These are phyloP conservation scores for Aegilops longissima DNA, from an alignment of 176 grass and related monocot species.

Conservation along the genomic window DNA sequence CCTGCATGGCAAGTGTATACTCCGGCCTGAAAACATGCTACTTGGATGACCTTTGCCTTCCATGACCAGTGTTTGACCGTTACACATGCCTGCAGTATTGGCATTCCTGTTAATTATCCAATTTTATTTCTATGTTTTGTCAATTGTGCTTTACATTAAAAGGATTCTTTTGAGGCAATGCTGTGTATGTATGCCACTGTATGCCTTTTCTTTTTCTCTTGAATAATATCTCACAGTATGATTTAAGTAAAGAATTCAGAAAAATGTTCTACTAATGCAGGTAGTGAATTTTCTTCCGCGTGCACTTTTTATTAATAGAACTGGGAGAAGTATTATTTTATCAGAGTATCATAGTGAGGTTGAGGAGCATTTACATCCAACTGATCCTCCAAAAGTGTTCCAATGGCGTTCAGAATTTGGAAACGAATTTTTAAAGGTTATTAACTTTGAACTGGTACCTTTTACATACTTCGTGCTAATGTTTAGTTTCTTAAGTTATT, in stretches of 20 bases:
- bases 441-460: constrained; percentile 30
- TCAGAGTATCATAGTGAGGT: constrained; percentile 66
- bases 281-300: constrained; percentile 77
- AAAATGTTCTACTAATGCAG: constrained; percentile 45
- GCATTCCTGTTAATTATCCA: not conserved
- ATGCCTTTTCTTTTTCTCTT: not conserved
- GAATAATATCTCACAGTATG: not conserved
- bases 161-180: not conserved
- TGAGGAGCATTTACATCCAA: constrained; percentile 66
- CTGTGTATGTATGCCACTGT: constrained; percentile 7
- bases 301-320: constrained; percentile 86
- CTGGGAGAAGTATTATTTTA: constrained; percentile 59
- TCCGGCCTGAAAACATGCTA: too few relatives aligned
- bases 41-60: too few relatives aligned
- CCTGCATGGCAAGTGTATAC: too few relatives aligned
- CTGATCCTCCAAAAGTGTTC: constrained; percentile 74
- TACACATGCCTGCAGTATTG: not conserved
- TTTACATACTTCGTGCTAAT: not conserved
- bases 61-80: too few relatives aligned
- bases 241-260: constrained; percentile 17
- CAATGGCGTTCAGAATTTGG: constrained; percentile 77
- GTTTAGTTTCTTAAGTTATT: not conserved
- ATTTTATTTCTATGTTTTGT: not conserved
- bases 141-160: not conserved
- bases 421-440: constrained; percentile 89